phyloP scores from a whole-genome alignment of 257 asterid species.

The Verbascum thapsus region DNA sequence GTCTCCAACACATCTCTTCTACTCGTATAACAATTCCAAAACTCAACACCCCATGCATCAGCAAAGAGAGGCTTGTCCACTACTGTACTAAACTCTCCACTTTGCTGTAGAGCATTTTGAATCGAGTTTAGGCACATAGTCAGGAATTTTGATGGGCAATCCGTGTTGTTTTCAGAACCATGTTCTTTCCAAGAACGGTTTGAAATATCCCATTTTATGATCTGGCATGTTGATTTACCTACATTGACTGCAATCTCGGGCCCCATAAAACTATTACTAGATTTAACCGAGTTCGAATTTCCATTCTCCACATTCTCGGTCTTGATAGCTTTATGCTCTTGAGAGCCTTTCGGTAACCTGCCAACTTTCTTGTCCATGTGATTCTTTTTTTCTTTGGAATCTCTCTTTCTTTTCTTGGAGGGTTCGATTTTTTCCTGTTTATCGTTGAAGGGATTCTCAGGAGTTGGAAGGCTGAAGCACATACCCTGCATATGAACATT shows the following conservation, averaged over 20 bases:
- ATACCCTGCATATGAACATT: slow-evolving; percentile 62
- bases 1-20: slow-evolving; percentile 74
- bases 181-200: slow-evolving; percentile 30
- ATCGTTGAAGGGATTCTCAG: slow-evolving; percentile 85
- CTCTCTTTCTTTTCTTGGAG: slow-evolving; percentile 45
- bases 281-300: slow-evolving; percentile 16
- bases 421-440: slow-evolving; percentile 43
- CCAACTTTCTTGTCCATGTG: slow-evolving; percentile 33
- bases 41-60: slow-evolving; percentile 75
- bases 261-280: slow-evolving; percentile 30
- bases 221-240: slow-evolving; percentile 35
- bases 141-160: slow-evolving; percentile 70
- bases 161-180: slow-evolving; percentile 30
- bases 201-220: slow-evolving; percentile 29
- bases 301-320: slow-evolving; percentile 31
- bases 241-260: slow-evolving; percentile 38
- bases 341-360: slow-evolving; percentile 26
- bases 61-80: slow-evolving; percentile 51
- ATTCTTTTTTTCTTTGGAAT: slow-evolving; percentile 37
- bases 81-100: slow-evolving; percentile 36
- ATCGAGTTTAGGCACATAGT: slow-evolving; percentile 65
- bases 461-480: slow-evolving; percentile 90
- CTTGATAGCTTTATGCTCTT: slow-evolving; percentile 22
- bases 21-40: slow-evolving; percentile 64
- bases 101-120: slow-evolving; percentile 47